These are phyloP conservation scores for Curvularia verruculosa DNA, from an alignment of 2,329 filamentous ascomycete genomes.

Conservation along the genomic window DNA sequence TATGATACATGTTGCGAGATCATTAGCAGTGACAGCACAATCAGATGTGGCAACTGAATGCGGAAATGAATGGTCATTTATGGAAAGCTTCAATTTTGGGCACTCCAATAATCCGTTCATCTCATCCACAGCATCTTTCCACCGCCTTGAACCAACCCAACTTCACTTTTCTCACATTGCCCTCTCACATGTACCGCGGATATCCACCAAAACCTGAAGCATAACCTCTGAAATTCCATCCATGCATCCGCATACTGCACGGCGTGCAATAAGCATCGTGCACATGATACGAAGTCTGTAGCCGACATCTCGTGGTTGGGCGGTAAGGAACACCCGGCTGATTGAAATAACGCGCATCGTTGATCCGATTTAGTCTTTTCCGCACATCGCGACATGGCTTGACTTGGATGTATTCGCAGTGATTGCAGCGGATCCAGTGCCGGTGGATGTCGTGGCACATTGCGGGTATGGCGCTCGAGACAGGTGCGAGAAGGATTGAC, in stretches of 20 bases:
- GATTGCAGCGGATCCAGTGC: constrained; percentile 11
- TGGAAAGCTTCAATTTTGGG: too few species aligned
- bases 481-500: neutral
- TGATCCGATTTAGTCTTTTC: constrained; percentile 9
- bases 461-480: neutral
- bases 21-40: neutral
- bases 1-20: neutral
- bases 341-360: constrained; percentile 7
- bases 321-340: constrained; percentile 12
- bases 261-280: constrained; percentile 7
- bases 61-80: neutral
- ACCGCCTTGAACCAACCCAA: neutral
- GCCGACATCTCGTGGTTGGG: constrained; percentile 1
- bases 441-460: constrained; percentile 14
- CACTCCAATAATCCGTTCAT: too few species aligned
- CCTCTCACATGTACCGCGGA: neutral
- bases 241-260: constrained; percentile 1
- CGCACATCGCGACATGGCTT: constrained; percentile 3
- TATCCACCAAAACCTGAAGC: neutral
- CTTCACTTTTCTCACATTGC: neutral
- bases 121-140: neutral
- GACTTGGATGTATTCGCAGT: constrained; percentile 12
- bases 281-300: neutral
- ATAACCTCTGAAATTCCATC: constrained; percentile 16
- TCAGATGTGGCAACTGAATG: neutral